Base-by-base conservation (phyloP, 2,329 filamentous ascomycete genomes). In the Curvularia spicifera region DNA sequence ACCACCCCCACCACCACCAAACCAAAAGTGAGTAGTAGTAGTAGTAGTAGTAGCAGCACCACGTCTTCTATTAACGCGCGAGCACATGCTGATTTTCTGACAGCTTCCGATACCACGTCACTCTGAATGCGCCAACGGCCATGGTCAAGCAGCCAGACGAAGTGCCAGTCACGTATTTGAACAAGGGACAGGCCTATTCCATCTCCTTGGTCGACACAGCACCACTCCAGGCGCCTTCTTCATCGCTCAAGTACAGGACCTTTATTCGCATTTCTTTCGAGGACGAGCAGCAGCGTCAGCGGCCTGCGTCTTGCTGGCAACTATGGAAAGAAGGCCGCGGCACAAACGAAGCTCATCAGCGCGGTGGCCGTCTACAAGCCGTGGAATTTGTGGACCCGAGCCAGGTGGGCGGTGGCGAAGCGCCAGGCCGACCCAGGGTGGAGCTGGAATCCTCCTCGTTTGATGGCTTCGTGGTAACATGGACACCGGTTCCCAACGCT, bases 221-320 rank as follows among this genome's bases (percentile, higher is more conserved):
- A 5, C 85, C 89, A 1, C 81, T 84, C 1, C 78, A 88, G 31
- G 28, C 69, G 4, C 79, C 85, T 33, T 76, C 81, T 0, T 84
- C 84, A 4, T 88, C 87, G 8, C 82, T 89, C 13, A 89, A 85
- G 65, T 97, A 97, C 74, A 87, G 95, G 53, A 98, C 94, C 0
- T 97, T 90, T 73, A 86, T 99, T 46, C 89, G 95, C n/a, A 89
- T 99, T 46, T 97, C 94, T 0, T 99, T 98, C 70, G 94, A 99
- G 74, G 95, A 99, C 62, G 93, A 97, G 61, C 90, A 96, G 74
- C 95, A 98, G 76, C 85, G 94, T 61, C 87, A 89, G 70, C 91
- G 91, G 66, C 93, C 93, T 1, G 87, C 87, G 18, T 84, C 89
- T 12, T 96, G 92, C 74, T 96, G 93, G 93, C 91, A 91, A 78